phyloP scores from a whole-genome alignment of 2,329 filamentous ascomycete genomes.

The Paecilomyces variotii region DNA sequence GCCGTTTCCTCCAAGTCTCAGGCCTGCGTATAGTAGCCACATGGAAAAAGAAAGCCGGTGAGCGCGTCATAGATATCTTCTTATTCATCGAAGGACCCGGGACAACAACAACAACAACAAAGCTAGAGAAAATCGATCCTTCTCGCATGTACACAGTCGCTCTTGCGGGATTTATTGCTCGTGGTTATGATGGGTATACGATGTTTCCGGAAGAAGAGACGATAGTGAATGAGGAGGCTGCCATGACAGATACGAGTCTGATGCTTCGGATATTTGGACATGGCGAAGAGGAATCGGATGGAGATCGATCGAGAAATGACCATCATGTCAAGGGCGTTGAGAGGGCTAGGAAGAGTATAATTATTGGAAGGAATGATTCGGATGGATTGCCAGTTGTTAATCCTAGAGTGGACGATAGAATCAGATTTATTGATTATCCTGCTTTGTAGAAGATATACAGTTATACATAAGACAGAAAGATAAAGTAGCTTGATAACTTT shows the following conservation, averaged over 20 bases:
- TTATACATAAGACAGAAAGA: too few species aligned
- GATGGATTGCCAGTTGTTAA: conserved; percentile 9
- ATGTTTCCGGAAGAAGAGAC: conserved; percentile 11
- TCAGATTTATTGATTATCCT: conserved; percentile 2
- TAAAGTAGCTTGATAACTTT: too few species aligned
- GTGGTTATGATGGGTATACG: conserved; percentile 16
- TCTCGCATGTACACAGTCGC: conserved; percentile 6
- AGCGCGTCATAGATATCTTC: too few species aligned
- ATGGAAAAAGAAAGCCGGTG: conserved; percentile 8
- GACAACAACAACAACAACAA: background rate
- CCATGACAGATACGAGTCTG: conserved; percentile 16
- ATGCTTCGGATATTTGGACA: conserved; percentile 10
- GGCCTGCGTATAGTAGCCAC: conserved; percentile 10
- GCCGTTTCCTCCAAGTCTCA: conserved; percentile 16
- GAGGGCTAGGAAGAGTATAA: conserved; percentile 2
- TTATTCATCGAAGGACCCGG: background rate
- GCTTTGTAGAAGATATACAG: too few species aligned
- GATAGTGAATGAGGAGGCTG: conserved; percentile 13
- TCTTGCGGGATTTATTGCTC: conserved; percentile 11
- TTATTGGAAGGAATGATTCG: conserved; percentile 1
- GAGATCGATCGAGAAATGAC: background rate
- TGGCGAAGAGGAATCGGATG: background rate
- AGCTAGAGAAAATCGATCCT: conserved; percentile 4
- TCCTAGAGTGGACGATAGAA: conserved; percentile 7
- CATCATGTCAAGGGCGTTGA: conserved; percentile 3